A percentile compares a stretch with the other conserved stretches of the same genome.
Conservation (phyloP, 176 grass and related monocot species). For the Oryza rufipogon region DNA sequence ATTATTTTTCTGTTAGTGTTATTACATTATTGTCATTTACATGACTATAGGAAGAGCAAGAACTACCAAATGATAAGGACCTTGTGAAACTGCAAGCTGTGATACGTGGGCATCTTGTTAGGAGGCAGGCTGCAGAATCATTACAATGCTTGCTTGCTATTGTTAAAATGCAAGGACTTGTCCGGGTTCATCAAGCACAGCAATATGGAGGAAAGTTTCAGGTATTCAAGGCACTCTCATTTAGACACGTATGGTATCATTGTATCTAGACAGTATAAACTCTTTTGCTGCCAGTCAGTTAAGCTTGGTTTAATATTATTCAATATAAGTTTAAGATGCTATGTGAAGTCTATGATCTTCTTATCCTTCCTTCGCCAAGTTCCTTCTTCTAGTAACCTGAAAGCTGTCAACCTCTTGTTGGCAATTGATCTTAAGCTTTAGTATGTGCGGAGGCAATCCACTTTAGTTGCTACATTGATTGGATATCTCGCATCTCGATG, state of each 20-base stretch:
- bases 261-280: slow-evolving; percentile 20
- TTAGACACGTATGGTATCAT: slow-evolving; percentile 13
- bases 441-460: not conserved
- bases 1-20: slow-evolving; percentile 27
- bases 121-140: slow-evolving; percentile 76
- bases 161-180: slow-evolving; percentile 80
- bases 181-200: slow-evolving; percentile 59
- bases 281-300: not conserved
- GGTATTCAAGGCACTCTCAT: not conserved
- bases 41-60: slow-evolving; percentile 66
- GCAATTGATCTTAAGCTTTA: too few relatives aligned
- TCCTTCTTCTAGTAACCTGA: slow-evolving; percentile 6
- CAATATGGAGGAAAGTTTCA: slow-evolving; percentile 36
- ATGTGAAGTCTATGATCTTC: not conserved
- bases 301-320: not conserved
- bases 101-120: slow-evolving; percentile 77
- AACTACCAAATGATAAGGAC: slow-evolving; percentile 56
- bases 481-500: not conserved
- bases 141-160: slow-evolving; percentile 84
- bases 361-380: not conserved
- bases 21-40: slow-evolving; percentile 17
- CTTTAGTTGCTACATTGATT: slow-evolving; percentile 3
- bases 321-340: slow-evolving; percentile 18
- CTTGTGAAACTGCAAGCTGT: slow-evolving; percentile 87
- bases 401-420: not conserved